Conservation (phyloP, 2,329 filamentous ascomycete genomes). For the Dryadomyces quercus-mongolicae region DNA sequence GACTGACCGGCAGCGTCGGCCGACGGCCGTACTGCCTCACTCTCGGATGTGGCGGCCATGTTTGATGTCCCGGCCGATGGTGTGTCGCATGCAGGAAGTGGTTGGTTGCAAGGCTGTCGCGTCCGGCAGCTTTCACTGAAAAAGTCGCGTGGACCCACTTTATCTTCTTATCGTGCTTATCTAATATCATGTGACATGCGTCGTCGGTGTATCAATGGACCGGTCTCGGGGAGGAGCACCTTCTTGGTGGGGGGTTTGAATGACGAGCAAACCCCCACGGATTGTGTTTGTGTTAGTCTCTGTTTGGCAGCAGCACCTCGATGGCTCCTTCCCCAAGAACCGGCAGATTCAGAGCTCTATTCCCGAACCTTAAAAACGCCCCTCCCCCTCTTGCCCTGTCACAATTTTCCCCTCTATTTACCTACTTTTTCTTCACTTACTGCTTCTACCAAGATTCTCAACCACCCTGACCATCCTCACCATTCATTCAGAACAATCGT, state of each 20-base stretch:
- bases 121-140: not conserved
- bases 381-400: not conserved
- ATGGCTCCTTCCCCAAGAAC: not conserved
- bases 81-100: not conserved
- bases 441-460: not conserved
- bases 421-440: not conserved
- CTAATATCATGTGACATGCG: not conserved
- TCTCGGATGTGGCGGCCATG: slow-evolving; percentile 1
- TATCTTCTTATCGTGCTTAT: not conserved
- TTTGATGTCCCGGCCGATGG: not conserved
- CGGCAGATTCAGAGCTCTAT: not conserved
- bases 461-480: not conserved
- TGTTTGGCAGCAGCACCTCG: not conserved
- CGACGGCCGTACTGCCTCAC: not conserved
- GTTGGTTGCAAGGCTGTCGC: too few species aligned
- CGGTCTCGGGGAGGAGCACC: not conserved
- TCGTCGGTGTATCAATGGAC: too few species aligned
- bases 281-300: not conserved
- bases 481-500: not conserved
- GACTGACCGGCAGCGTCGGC: not conserved
- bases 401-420: not conserved
- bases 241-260: not conserved
- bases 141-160: not conserved
- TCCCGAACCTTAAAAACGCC: not conserved
- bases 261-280: not conserved